Conservation (phyloP, 2,329 filamentous ascomycete species). For the Curvularia spicifera region DNA sequence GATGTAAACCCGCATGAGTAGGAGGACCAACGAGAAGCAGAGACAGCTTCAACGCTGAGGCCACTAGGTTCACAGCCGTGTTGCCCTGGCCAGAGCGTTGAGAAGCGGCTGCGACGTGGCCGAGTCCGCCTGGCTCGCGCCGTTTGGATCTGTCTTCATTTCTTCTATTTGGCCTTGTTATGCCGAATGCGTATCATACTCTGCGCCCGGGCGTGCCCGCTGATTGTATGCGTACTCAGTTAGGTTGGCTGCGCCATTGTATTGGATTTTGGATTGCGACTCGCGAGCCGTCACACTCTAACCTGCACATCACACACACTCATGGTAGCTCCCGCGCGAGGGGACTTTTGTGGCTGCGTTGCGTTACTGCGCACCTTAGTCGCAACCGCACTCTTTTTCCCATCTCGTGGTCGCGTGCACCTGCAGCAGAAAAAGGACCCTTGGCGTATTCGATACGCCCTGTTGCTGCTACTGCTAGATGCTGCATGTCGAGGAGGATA, state of each 20-base stretch:
- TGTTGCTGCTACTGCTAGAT: neutral
- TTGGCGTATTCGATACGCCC: slow-evolving; percentile 7
- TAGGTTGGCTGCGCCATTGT: slow-evolving; percentile 12
- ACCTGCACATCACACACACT: slow-evolving; percentile 2
- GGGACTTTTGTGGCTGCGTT: neutral
- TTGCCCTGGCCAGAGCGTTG: neutral
- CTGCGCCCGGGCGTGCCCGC: neutral
- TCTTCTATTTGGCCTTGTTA: neutral
- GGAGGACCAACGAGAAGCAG: neutral
- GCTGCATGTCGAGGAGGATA: neutral
- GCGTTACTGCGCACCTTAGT: slow-evolving; percentile 12
- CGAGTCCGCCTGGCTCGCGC: neutral
- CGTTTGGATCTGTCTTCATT: neutral
- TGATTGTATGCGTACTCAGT: slow-evolving; percentile 3
- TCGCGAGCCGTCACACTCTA: slow-evolving; percentile 8
- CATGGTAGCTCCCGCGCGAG: neutral
- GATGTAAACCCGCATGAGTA: slow-evolving; percentile 4
- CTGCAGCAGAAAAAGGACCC: neutral
- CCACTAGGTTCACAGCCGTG: neutral
- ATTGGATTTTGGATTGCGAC: slow-evolving; percentile 13
- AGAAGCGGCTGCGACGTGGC: slow-evolving; percentile 6
- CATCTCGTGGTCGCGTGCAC: neutral
- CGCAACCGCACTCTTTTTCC: slow-evolving; percentile 2
- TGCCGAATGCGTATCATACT: neutral
- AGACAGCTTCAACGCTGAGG: neutral